Conservation (phyloP, 2,329 filamentous ascomycete species). For the Neopestalotiopsis sp. region DNA sequence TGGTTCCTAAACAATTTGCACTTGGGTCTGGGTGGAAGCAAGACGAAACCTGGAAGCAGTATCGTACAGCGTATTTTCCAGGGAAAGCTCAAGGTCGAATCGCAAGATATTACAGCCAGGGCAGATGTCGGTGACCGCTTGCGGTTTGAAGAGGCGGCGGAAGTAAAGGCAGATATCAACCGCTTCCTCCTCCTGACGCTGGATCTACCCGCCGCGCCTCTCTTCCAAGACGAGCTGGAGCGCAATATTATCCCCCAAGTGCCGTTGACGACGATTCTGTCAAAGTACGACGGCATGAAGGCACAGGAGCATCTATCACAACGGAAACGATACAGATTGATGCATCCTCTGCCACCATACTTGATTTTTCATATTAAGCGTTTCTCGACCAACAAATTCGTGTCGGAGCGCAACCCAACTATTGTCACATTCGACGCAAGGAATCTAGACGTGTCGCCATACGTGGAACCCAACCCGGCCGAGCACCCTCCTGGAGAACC, state of each 20-base stretch:
- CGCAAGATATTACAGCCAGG: conserved; percentile 89
- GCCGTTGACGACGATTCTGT: conserved; percentile 79
- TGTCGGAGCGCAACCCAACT: conserved; percentile 93
- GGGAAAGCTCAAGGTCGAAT: conserved; percentile 88
- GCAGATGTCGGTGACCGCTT: conserved; percentile 86
- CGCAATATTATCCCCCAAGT: conserved; percentile 96
- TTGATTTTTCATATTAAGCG: conserved; percentile 96
- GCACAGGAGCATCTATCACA: conserved; percentile 90
- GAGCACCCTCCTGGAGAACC: conserved; percentile 77
- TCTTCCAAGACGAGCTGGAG: conserved; percentile 95
- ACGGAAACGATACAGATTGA: conserved; percentile 84
- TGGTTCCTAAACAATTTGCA: conserved; percentile 99
- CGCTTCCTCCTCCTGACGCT: conserved; percentile 93
- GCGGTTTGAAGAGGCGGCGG: conserved; percentile 88
- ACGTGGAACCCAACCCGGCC: conserved; percentile 84
- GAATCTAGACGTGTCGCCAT: conserved; percentile 85
- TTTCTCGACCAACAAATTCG: conserved; percentile 96
- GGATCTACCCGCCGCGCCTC: conserved; percentile 86
- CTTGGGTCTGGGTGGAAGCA: conserved; percentile 86
- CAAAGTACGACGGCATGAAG: conserved; percentile 89
- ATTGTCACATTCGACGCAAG: conserved; percentile 95
- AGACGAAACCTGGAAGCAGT: conserved; percentile 81
- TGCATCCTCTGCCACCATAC: conserved; percentile 90
- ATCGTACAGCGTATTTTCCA: conserved; percentile 95
- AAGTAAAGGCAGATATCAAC: conserved; percentile 75